Conservation (phyloP, 2,329 filamentous ascomycete genomes). For the Trichoderma hamatum region DNA sequence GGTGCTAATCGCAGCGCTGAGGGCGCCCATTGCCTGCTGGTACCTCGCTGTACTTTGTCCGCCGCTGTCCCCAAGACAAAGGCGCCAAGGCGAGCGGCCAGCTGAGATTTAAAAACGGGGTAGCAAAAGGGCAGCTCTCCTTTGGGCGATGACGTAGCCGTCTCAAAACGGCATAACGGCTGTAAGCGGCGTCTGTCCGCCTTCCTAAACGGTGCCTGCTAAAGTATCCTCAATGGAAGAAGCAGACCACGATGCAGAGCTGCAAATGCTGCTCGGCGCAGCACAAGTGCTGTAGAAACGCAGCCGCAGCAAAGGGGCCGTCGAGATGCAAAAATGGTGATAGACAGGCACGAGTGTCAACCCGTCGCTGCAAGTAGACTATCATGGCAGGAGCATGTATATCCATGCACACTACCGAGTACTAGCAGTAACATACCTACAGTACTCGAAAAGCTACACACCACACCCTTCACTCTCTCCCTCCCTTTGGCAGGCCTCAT, state of each 20-base stretch:
- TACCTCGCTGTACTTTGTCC: not conserved
- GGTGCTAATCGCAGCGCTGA: no score
- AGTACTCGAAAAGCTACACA: not conserved
- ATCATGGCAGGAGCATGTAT: not conserved
- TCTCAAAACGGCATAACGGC: constrained; percentile 16
- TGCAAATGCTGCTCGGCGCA: not conserved
- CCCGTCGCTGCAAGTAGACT: not conserved
- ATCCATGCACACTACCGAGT: not conserved
- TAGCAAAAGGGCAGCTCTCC: constrained; percentile 15
- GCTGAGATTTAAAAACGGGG: constrained; percentile 19
- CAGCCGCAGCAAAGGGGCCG: not conserved
- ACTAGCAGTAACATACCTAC: no score
- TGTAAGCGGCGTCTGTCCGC: constrained; percentile 8
- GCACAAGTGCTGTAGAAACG: not conserved
- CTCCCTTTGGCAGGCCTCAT: not conserved
- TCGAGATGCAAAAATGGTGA: not conserved
- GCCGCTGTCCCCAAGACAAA: not conserved
- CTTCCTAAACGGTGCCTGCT: not conserved
- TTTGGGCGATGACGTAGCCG: constrained; percentile 13
- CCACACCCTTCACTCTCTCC: constrained; percentile 4
- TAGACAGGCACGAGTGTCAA: constrained; percentile 6
- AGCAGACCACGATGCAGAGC: not conserved
- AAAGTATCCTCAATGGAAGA: not conserved
- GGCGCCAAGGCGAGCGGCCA: constrained; percentile 17
- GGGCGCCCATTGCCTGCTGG: not conserved